Conservation (phyloP, 2,329 filamentous ascomycete genomes). For the Emericellopsis cladophorae region DNA sequence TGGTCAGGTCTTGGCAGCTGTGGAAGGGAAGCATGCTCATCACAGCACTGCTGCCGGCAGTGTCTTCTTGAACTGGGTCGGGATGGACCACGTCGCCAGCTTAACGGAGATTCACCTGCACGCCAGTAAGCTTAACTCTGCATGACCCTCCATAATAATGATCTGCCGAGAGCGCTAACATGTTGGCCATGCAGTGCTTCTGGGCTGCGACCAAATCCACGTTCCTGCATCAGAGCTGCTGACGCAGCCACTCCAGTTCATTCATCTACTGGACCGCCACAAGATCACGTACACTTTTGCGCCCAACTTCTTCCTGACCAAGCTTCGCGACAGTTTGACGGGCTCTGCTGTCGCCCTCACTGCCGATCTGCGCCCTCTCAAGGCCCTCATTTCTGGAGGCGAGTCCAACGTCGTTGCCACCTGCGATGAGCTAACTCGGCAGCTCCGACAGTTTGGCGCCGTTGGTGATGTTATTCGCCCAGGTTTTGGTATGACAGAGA, state of each 20-base stretch:
- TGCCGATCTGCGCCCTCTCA: constrained; percentile 12
- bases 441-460: constrained; percentile 21
- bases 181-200: constrained; percentile 10
- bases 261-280: constrained; percentile 21
- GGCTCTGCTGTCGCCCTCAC: background rate
- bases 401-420: constrained; percentile 27
- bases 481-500: constrained; percentile 39
- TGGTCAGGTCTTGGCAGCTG: constrained; percentile 25
- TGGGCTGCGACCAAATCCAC: constrained; percentile 30
- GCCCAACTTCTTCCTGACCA: constrained; percentile 21
- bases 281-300: constrained; percentile 28
- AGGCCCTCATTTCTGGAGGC: constrained; percentile 25
- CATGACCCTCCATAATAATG: no score
- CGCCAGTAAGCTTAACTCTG: constrained; percentile 12
- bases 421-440: constrained; percentile 11
- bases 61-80: constrained; percentile 34
- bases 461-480: constrained; percentile 20
- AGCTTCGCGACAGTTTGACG: constrained; percentile 6
- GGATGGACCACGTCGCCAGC: constrained; percentile 39
- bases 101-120: constrained; percentile 38
- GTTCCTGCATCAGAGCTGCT: constrained; percentile 26
- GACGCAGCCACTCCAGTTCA: constrained; percentile 22
- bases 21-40: constrained; percentile 22
- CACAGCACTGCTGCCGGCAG: constrained; percentile 11
- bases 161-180: no score